Evolutionary conservation across 805 yeast genomes (phyloP), one percentile per base, ranked within the genome.

Genomic region (Yarrowia keelungensis): DNA sequence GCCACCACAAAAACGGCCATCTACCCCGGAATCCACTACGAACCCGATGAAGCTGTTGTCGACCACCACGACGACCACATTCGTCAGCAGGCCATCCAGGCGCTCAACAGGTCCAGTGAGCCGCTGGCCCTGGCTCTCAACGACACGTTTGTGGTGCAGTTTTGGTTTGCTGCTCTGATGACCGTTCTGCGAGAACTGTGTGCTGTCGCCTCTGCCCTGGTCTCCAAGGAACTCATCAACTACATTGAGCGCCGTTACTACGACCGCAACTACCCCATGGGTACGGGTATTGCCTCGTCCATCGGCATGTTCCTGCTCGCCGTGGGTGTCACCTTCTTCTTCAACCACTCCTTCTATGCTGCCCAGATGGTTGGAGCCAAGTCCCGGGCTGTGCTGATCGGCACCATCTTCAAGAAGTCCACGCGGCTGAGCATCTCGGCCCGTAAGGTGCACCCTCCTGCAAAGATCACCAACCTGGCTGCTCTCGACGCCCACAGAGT

Each of bases 401-500:
- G 87, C 71, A 85, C 86, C 8, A 80, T 90, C 15, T 80, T 90
- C 69, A 85, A 83, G 64, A 90, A 91, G 75, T 82, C 91, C 8
- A 84, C 89, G 72, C 79, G 74, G 65, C 79, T 90, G 16, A 83
- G 85, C 71, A 80, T 85, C 14, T 80, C 79, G 56, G 82, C 90
- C 2, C 83, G 81, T 68, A 83, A 82, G 70, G 79, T 82, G 64
- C 89, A 78, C 73, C 86, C 93, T 1, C 81, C 84, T n/a, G 87
- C 91, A 26, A 84, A 83, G 69, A 83, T 90, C 68, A 89, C 92
- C 39, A 85, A 91, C 5, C 79, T 89, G 74, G 83, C 89, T 74
- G 89, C 92, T 72, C 84, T 92, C 2, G 96, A 90, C 75, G 77
- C 89, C 54, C 83, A 92, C 8, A 83, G 93, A 77, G 82, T 90